These are phyloP conservation scores for Isabelozyma heimii DNA, from an alignment of 805 yeast genomes.

Conservation along the genomic window DNA sequence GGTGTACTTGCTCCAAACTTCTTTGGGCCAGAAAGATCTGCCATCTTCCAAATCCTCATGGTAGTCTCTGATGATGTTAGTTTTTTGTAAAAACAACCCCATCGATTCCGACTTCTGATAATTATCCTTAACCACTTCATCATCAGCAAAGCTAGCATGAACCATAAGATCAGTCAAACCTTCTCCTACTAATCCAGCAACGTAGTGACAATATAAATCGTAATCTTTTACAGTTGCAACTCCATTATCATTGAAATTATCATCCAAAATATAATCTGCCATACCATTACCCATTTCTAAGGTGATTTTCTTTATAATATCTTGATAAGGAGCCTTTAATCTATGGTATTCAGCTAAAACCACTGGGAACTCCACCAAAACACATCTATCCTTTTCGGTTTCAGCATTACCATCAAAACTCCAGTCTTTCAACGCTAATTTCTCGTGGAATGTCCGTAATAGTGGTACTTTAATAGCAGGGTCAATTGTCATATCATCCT, in stretches of 20 bases:
- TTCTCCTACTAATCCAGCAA: constrained; percentile 97
- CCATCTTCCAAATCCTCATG: constrained; percentile 90
- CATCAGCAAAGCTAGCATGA: constrained; percentile 67
- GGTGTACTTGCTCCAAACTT: constrained; percentile 87
- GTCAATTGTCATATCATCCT: constrained; percentile 89
- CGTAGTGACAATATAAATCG: constrained; percentile 92
- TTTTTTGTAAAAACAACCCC: constrained; percentile 95
- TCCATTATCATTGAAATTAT: constrained; percentile 75
- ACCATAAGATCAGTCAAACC: constrained; percentile 85
- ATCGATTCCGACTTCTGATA: constrained; percentile 70
- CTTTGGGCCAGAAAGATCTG: constrained; percentile 94
- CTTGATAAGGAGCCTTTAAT: constrained; percentile 74
- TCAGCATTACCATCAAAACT: constrained; percentile 73
- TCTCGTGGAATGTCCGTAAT: constrained; percentile 63
- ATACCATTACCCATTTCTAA: constrained; percentile 93
- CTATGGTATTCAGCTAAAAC: constrained; percentile 70
- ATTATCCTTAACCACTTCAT: constrained; percentile 44
- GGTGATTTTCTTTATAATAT: constrained; percentile 74
- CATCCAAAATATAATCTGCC: constrained; percentile 87
- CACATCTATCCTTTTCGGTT: constrained; percentile 77
- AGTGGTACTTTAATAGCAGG: constrained; percentile 71
- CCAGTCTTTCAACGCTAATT: constrained; percentile 70
- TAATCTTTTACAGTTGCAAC: constrained; percentile 76
- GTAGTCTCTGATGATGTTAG: constrained; percentile 93
- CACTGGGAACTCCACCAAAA: constrained; percentile 73